Conservation (phyloP, 768 basidiomycete genomes). For the Kwoniella pini region DNA sequence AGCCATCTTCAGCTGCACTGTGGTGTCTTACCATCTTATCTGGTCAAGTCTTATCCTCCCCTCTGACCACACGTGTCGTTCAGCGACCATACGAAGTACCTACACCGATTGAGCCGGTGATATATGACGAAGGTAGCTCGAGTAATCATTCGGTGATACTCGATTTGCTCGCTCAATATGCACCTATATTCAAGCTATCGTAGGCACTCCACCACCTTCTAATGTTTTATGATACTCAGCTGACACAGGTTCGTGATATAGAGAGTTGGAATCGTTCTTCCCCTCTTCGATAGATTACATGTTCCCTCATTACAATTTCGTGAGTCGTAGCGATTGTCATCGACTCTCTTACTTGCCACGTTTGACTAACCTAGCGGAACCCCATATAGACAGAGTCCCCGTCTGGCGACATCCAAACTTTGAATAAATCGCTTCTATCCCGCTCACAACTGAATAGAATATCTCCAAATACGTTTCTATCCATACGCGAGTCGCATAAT, state of each 20-base stretch:
- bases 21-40: background rate
- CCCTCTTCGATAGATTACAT: conserved; percentile 49
- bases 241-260: background rate
- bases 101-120: background rate
- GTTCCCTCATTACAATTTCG: conserved; percentile 38
- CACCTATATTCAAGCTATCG: conserved; percentile 45
- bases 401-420: conserved; percentile 4
- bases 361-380: background rate
- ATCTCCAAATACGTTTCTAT: conserved; percentile 22
- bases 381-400: conserved; percentile 1
- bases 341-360: too few species aligned
- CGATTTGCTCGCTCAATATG: conserved; percentile 32
- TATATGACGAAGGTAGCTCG: background rate
- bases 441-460: conserved; percentile 26
- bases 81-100: background rate
- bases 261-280: conserved; percentile 34
- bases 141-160: conserved; percentile 18
- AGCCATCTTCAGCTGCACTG: conserved; percentile 12
- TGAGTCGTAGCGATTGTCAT: too few species aligned
- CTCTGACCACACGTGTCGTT: background rate
- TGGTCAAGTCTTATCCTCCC: background rate
- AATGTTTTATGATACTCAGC: too few species aligned
- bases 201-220: background rate
- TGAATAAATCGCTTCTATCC: conserved; percentile 18
- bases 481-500: conserved; percentile 36